Percentiles rank a stretch among this genome's conserved stretches.
Conservation (phyloP, 2,329 filamentous ascomycete species). For the Pseudogymnoascus sp. region DNA sequence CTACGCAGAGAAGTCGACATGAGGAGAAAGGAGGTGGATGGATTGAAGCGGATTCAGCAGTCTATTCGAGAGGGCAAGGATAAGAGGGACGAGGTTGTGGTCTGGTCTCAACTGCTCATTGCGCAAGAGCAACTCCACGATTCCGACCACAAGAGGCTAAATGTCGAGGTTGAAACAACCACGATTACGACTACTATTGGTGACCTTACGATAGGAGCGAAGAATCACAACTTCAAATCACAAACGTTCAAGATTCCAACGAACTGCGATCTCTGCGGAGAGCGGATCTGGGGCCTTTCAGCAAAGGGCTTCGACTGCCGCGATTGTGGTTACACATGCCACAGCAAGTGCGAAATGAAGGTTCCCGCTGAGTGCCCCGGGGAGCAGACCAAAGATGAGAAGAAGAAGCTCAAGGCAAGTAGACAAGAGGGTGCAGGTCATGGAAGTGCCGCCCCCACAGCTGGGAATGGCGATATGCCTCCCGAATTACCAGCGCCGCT, state of each 20-base stretch:
- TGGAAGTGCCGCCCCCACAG: constrained; percentile 18
- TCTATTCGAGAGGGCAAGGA: constrained; percentile 75
- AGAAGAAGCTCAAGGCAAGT: constrained; percentile 83
- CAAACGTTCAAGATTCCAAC: constrained; percentile 99
- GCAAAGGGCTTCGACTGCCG: constrained; percentile 95
- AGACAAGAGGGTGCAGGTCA: constrained; percentile 68
- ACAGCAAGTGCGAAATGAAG: constrained; percentile 99
- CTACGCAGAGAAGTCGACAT: constrained; percentile 76
- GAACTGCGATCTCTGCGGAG: constrained; percentile 93
- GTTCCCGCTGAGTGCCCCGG: constrained; percentile 93
- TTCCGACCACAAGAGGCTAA: constrained; percentile 73
- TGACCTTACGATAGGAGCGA: constrained; percentile 83
- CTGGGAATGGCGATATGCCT: constrained; percentile 17
- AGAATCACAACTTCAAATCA: constrained; percentile 96
- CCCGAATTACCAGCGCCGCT: constrained; percentile 56
- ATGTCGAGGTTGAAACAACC: constrained; percentile 84
- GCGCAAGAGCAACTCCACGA: constrained; percentile 81
- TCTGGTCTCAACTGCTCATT: constrained; percentile 74
- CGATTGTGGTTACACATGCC: constrained; percentile 95
- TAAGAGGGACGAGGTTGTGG: constrained; percentile 78
- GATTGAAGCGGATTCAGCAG: constrained; percentile 63
- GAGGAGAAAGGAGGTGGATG: constrained; percentile 78
- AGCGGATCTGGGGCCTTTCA: constrained; percentile 92
- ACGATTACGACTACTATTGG: constrained; percentile 89
- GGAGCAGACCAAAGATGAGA: constrained; percentile 87